These are phyloP conservation scores for Tetragonia tetragonoides DNA, from an alignment of 148 eudicot genomes.

Conservation along the genomic window DNA sequence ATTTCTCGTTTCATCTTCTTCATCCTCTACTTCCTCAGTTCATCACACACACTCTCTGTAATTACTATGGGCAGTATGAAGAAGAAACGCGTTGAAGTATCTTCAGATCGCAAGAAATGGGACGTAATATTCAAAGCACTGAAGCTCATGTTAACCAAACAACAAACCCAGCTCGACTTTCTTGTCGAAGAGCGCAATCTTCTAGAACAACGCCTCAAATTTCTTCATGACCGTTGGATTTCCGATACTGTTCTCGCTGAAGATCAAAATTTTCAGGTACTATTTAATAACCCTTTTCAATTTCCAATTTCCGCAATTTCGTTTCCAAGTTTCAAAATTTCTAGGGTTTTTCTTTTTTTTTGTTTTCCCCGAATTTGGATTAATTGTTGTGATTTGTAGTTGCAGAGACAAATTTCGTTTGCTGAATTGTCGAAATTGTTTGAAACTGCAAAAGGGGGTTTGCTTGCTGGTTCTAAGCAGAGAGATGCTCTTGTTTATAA, in stretches of 20 bases:
- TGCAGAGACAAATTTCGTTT: constrained; percentile 33
- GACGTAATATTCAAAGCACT: constrained; percentile 9
- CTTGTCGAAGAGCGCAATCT: not conserved
- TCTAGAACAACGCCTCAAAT: constrained; percentile 2
- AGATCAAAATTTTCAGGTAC: constrained; percentile 4
- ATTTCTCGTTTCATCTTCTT: not conserved
- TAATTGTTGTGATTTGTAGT: constrained; percentile 29
- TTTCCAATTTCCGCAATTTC: not conserved
- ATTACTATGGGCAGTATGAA: not conserved
- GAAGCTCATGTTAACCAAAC: not conserved
- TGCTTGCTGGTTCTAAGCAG: constrained; percentile 35
- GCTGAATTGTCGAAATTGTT: constrained; percentile 27
- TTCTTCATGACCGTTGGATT: constrained; percentile 1
- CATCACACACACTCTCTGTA: no score
- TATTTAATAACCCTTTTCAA: not conserved
- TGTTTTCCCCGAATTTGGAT: not conserved
- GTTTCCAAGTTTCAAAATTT: not conserved
- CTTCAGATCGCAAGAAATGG: constrained; percentile 12
- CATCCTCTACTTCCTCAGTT: not conserved
- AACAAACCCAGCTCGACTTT: not conserved
- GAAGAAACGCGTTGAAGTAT: not conserved
- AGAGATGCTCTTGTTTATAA: constrained; percentile 32
- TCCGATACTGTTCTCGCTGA: constrained; percentile 3
- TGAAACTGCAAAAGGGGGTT: constrained; percentile 30
- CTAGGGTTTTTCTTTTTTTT: constrained; percentile 4